These are phyloP conservation scores for Sphaerostilbella broomeana DNA, from an alignment of 2,329 filamentous ascomycete species.

Conservation along the genomic window DNA sequence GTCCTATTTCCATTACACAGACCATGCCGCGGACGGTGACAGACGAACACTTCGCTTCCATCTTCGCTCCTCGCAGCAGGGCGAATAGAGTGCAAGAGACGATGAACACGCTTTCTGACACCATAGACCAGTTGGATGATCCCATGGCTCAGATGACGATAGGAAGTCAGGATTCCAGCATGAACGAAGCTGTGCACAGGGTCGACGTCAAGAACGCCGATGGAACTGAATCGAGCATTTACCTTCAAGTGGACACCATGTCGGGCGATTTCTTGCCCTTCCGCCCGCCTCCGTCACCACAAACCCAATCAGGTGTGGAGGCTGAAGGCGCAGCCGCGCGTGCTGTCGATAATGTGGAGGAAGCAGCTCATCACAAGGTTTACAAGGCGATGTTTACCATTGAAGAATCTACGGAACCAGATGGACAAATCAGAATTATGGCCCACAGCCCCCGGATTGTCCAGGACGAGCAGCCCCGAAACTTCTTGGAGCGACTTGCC, in stretches of 20 bases:
- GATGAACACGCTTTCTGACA: conserved; percentile 58
- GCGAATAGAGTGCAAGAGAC: conserved; percentile 51
- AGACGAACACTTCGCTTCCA: conserved; percentile 71
- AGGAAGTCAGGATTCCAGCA: conserved; percentile 34
- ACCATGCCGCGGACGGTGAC: conserved; percentile 68
- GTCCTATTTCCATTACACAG: conserved; percentile 82
- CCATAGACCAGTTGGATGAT: conserved; percentile 53
- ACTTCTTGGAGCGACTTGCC: conserved; percentile 66
- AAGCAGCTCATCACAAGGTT: conserved; percentile 44
- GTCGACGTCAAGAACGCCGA: conserved; percentile 50
- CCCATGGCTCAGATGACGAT: conserved; percentile 50
- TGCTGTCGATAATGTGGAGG: conserved; percentile 28
- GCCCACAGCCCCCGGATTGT: conserved; percentile 55
- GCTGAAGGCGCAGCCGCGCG: conserved; percentile 28
- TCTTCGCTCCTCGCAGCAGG: conserved; percentile 60
- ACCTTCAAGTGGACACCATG: conserved; percentile 62
- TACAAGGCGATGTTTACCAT: conserved; percentile 62
- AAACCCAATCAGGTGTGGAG: conserved; percentile 43
- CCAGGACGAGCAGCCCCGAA: conserved; percentile 41
- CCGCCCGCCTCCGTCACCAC: conserved; percentile 73
- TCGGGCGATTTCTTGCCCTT: conserved; percentile 72
- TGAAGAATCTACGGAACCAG: conserved; percentile 55
- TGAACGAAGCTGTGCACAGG: conserved; percentile 42
- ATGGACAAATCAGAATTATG: conserved; percentile 54
- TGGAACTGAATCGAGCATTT: conserved; percentile 51